Evolutionary conservation across 1,284 basidiomycete genomes (phyloP), one percentile per base, ranked within the genome.

Genomic region (Apiotrichum veenhuisii): DNA sequence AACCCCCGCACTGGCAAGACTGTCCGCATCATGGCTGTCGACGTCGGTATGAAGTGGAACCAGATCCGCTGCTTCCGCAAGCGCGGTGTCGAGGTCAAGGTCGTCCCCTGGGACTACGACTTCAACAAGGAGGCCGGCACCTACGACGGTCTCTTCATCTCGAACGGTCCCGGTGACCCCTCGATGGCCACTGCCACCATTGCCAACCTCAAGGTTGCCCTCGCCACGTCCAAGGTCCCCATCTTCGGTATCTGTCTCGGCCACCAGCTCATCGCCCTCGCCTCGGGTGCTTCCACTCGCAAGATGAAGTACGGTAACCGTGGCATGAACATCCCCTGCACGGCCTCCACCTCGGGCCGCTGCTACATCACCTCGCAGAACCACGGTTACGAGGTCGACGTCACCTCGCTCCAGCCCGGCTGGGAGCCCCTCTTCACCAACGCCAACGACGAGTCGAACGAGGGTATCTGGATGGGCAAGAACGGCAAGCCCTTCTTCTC

Each of bases 231-330:
- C 57, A 86, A 89, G 64, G 83, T 83, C 48, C 96, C 96, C 36
- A 89, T 99, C 71, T 99, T 98, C 70, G 96, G 96, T 78, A 98
- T 99, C 73, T 99, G 96, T 81, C 85, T 98, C 41, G 96, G 96
- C 49, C 96, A 99, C 77, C 96, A 99, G 79, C 83, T 99, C 30
- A 85, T 99, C 61, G 92, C 94, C 7, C 85, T 98, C 55, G 96
- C 96, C 41, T 89, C 91, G 5, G 96, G 96, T 47, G 95, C 93
- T 11, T 84, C 82, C 61, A 98, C 96, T 10, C 89, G 88, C 50
- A 98, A 98, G 80, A 97, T 98, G 91, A 98, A 98, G 81, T 98
- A 98, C 76, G 96, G 96, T 55, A 98, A 98, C 76, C 90, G 96
- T 65, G 96, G 96, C 15, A 93, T 97, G 77, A 99, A 99, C 79